Base-by-base conservation (phyloP, 2,329 filamentous ascomycete genomes). In the Verticillium nonalfalfae region DNA sequence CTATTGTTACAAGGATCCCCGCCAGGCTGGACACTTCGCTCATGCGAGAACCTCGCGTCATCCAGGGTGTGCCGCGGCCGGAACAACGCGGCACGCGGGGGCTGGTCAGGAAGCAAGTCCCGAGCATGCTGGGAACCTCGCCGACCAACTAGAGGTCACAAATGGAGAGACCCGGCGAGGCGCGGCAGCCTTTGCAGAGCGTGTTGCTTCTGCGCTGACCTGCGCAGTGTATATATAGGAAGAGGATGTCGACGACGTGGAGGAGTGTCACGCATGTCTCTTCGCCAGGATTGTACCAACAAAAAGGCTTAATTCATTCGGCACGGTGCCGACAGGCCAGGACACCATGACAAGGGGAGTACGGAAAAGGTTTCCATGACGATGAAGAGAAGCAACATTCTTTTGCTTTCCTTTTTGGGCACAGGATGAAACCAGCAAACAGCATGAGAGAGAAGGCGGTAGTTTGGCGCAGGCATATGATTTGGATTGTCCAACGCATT, bases 11-110 rank as follows among this genome's bases (percentile, higher is more conserved):
- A 13, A 78, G 86, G 66, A 87, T 91, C 40, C 95, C 95, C 5
- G 87, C 91, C 7, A 93, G 91, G 70, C 82, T 99, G 10, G 95
- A 99, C 69, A 84, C 89, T 4, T 85, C 87, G 14, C 79, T 97
- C 56, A 97, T 98, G 92, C 91, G 92, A 73, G 93, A 97, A 75
- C 93, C 93, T 35, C 85, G 93, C 62, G 87, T 91, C 64, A 94
- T 97, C 45, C 92, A 96, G 73, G 93, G 93, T 39, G 87, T 93
- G n/a, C 93, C 93, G 31, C 78, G 85, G 38, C 80, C 82, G 18
- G 82, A 85, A 62, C 79, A 80, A 61, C 78, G 79, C n/a, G 74
- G 80, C 36, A 75, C 75, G 7, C 77, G 78, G 45, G 80, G 81
- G 34, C 73, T 86, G 57, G 69, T 82, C 59, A 74, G 84, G 65